phyloP scores from a whole-genome alignment of 78 protist species.

The Dictyostelium discoideum region DNA sequence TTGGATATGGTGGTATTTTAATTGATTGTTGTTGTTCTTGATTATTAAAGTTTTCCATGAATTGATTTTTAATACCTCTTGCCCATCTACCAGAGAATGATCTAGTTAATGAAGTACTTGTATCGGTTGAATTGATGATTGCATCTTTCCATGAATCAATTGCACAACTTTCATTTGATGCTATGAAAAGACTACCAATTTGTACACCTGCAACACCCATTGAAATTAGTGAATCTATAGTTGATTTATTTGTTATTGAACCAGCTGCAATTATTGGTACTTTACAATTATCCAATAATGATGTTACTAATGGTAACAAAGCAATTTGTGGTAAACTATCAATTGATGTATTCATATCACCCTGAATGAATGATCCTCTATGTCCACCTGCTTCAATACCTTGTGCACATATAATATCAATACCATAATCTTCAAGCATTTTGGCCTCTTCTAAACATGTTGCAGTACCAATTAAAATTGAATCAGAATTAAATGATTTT shows the following conservation, averaged over 20 bases:
- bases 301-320: background rate
- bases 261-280: conserved; percentile 44
- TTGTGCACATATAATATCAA: conserved; percentile 12
- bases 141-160: background rate
- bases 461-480: conserved; percentile 2
- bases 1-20: conserved; percentile 35
- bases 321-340: background rate
- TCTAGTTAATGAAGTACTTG: background rate
- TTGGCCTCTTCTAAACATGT: conserved; percentile 31
- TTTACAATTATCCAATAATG: background rate
- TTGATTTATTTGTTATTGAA: background rate
- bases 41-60: conserved; percentile 5
- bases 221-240: background rate
- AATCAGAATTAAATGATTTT: background rate
- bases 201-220: conserved; percentile 49
- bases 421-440: background rate
- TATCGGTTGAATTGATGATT: background rate
- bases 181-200: conserved; percentile 19
- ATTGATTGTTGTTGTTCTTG: background rate
- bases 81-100: conserved; percentile 56
- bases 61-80: conserved; percentile 43
- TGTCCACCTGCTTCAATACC: conserved; percentile 74
- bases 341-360: background rate
- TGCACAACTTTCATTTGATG: background rate
- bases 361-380: conserved; percentile 24